A percentile compares a stretch with the other conserved stretches of the same genome.
These are phyloP conservation scores for Yamadazyma membranifaciens DNA, from an alignment of 1,139 yeast species.

Conservation along the genomic window DNA sequence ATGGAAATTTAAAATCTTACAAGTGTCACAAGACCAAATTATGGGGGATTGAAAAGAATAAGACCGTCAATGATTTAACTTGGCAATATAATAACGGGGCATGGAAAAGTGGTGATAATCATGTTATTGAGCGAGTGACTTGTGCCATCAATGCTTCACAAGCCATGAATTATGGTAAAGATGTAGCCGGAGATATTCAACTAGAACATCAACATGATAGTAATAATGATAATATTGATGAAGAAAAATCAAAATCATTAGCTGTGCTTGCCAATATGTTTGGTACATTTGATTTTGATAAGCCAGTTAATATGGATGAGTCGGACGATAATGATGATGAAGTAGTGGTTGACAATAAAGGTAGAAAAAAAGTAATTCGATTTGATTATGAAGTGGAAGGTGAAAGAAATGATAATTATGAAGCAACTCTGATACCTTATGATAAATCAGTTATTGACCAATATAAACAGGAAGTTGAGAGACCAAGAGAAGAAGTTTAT, in stretches of 20 bases:
- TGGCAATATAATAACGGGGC: conserved; percentile 59
- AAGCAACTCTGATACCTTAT: conserved; percentile 7
- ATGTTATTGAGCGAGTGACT: conserved; percentile 58
- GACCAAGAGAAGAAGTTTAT: conserved; percentile 32
- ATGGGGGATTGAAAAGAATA: conserved; percentile 85
- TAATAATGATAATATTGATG: conserved; percentile 24
- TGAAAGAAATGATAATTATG: conserved; percentile 16
- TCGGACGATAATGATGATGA: conserved; percentile 40
- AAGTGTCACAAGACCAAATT: conserved; percentile 70
- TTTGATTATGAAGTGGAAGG: conserved; percentile 43
- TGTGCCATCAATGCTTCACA: conserved; percentile 28
- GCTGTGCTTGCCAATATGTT: conserved; percentile 54
- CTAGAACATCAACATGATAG: conserved; percentile 10
- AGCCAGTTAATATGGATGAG: conserved; percentile 54
- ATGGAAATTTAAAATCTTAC: conserved; percentile 58
- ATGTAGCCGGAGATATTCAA: conserved; percentile 18
- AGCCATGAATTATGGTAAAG: conserved; percentile 19
- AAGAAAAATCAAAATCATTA: conserved; percentile 31
- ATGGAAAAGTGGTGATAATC: conserved; percentile 86
- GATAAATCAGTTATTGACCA: conserved; percentile 22
- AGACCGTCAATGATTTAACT: conserved; percentile 59
- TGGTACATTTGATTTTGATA: conserved; percentile 56
- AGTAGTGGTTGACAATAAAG: conserved; percentile 50
- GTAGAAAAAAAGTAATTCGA: conserved; percentile 32
- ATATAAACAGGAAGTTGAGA: conserved; percentile 19